Percentiles rank a stretch among this genome's conserved stretches.
Evolutionary conservation across 2,329 filamentous ascomycete species (phyloP).

Genomic region (Allantophomopsis cytisporea): DNA sequence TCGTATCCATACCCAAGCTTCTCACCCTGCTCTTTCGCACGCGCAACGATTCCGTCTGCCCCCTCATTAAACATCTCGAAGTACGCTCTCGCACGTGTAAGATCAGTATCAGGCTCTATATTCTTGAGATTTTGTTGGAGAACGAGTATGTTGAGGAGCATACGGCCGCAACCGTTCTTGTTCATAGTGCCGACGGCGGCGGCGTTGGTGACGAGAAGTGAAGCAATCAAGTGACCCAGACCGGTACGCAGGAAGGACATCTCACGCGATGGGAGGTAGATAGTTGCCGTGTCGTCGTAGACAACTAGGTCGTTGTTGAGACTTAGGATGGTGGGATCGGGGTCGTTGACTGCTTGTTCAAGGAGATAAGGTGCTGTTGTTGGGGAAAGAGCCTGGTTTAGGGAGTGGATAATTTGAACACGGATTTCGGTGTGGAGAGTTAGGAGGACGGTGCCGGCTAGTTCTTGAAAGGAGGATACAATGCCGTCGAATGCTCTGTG

Average conservation of each 20-base stretch:
- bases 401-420: conserved; percentile 70
- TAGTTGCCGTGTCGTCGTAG: conserved; percentile 71
- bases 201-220: conserved; percentile 61
- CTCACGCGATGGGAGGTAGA: conserved; percentile 59
- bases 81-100: conserved; percentile 51
- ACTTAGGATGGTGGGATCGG: conserved; percentile 66
- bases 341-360: conserved; percentile 62
- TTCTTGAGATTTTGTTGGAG: conserved; percentile 96
- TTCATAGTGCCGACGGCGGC: conserved; percentile 73
- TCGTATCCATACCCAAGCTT: conserved; percentile 45
- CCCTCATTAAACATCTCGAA: conserved; percentile 56
- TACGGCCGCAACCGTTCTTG: conserved; percentile 63
- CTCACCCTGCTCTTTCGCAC: conserved; percentile 22
- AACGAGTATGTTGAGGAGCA: conserved; percentile 89
- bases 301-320: conserved; percentile 76
- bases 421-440: conserved; percentile 84
- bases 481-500: conserved; percentile 73
- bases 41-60: conserved; percentile 47
- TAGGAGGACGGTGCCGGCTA: conserved; percentile 66
- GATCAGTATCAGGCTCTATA: conserved; percentile 57
- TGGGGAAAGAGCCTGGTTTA: conserved; percentile 49
- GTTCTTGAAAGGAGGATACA: conserved; percentile 66
- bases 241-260: conserved; percentile 64
- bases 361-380: conserved; percentile 47
- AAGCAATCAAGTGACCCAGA: conserved; percentile 65